Conservation (phyloP, 2,329 filamentous ascomycete species). For the Fusarium clavum region DNA sequence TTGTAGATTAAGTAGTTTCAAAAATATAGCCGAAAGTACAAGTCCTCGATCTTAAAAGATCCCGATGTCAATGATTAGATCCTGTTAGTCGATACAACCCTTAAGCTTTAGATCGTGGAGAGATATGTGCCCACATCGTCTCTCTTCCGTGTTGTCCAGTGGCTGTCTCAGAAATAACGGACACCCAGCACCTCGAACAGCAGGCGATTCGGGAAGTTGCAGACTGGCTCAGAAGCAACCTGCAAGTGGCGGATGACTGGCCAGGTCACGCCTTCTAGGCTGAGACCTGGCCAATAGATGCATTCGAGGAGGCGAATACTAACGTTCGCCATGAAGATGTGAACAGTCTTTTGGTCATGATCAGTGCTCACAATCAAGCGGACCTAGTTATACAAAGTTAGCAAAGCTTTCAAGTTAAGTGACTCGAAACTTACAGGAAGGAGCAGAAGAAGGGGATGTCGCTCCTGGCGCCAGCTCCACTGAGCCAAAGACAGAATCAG, state of each 20-base stretch:
- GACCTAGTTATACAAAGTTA: background rate
- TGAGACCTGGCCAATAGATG: background rate
- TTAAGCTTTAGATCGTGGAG: too few relatives aligned
- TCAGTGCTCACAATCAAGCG: background rate
- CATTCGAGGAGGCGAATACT: background rate
- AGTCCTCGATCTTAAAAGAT: background rate
- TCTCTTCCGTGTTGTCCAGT: background rate
- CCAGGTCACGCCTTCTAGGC: background rate
- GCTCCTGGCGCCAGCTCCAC: background rate
- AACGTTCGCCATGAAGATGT: background rate
- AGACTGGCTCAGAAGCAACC: background rate
- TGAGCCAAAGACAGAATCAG: conserved; percentile 1
- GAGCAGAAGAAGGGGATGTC: background rate
- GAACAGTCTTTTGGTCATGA: background rate
- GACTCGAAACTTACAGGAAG: background rate
- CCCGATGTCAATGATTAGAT: background rate
- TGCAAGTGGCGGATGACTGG: background rate
- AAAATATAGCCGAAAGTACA: background rate
- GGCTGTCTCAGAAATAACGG: background rate
- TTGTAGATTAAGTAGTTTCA: background rate
- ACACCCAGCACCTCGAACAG: background rate
- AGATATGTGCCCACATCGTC: too few relatives aligned
- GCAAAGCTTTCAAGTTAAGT: accelerated
- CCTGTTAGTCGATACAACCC: too few relatives aligned
- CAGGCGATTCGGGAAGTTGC: background rate